A percentile compares a stretch with the other conserved stretches of the same genome.
Conservation (phyloP, 2,329 filamentous ascomycete species). For the Pseudocercospora musae region DNA sequence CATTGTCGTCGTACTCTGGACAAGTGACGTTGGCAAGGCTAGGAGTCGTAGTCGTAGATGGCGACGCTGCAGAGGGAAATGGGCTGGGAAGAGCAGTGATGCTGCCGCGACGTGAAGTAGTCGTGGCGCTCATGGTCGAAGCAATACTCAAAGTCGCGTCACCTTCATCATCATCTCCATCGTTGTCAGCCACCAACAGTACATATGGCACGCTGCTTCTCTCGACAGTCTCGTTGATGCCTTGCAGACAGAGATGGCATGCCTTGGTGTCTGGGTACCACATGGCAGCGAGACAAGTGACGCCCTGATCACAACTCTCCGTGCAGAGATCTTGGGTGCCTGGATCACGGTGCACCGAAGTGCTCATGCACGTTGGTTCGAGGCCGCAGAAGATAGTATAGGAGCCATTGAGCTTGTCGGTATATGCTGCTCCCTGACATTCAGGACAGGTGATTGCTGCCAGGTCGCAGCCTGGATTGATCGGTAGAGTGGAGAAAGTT, state of each 20-base stretch:
- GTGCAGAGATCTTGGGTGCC: conserved; percentile 24
- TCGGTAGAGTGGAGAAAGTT: conserved; percentile 20
- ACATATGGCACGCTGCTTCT: conserved; percentile 15
- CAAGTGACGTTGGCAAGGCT: conserved; percentile 16
- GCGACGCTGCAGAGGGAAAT: conserved; percentile 7
- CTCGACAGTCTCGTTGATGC: conserved; percentile 15
- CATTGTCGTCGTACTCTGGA: conserved; percentile 14
- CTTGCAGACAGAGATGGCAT: conserved; percentile 27
- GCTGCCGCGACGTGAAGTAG: conserved; percentile 3
- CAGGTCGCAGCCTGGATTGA: conserved; percentile 16
- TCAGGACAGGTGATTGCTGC: conserved; percentile 24
- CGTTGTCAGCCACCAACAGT: conserved; percentile 19
- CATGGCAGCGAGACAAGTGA: conserved; percentile 24
- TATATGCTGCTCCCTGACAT: conserved; percentile 22
- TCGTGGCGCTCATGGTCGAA: conserved; percentile 3
- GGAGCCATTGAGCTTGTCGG: conserved; percentile 24
- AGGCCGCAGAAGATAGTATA: conserved; percentile 26
- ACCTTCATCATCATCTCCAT: conserved; percentile 14
- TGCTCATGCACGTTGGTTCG: conserved; percentile 24
- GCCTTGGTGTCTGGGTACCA: conserved; percentile 18
- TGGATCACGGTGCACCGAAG: conserved; percentile 12
- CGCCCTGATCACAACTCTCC: conserved; percentile 26
- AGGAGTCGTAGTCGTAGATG: conserved; percentile 1
- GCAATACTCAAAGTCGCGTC: background rate
- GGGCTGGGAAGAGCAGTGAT: conserved; percentile 20